Evolutionary conservation across 441 rosid genomes (phyloP).

Genomic region (Capsella rubella): DNA sequence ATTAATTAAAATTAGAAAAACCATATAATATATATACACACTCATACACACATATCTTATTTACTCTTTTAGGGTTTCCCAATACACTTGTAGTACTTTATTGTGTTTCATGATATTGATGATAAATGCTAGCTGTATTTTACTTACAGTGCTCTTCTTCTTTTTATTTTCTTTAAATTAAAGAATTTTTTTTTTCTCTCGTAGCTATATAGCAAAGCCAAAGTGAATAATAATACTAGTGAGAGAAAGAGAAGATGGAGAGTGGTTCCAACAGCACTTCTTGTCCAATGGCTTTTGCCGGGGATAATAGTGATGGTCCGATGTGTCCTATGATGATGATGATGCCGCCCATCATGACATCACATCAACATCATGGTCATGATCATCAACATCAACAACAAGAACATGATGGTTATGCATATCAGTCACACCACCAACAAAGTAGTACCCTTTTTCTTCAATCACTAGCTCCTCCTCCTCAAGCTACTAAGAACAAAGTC

Average conservation of each 20-base stretch:
- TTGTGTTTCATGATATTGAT: slow-evolving; percentile 45
- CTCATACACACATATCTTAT: slow-evolving; percentile 4
- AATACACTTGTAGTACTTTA: slow-evolving; percentile 47
- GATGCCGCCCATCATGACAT: slow-evolving; percentile 66
- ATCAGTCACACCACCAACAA: slow-evolving; percentile 54
- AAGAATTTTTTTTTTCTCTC: slow-evolving; percentile 6
- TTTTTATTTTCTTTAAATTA: neutral
- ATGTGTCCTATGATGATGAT: slow-evolving; percentile 61
- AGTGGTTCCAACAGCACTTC: slow-evolving; percentile 58
- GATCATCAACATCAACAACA: slow-evolving; percentile 47
- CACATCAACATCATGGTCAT: slow-evolving; percentile 48
- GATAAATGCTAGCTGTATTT: slow-evolving; percentile 47
- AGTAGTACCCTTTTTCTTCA: slow-evolving; percentile 59
- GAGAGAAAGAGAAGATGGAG: slow-evolving; percentile 55
- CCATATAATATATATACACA: slow-evolving; percentile 3
- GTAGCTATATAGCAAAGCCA: slow-evolving; percentile 47
- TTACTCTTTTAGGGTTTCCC: slow-evolving; percentile 50
- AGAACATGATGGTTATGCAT: slow-evolving; percentile 48
- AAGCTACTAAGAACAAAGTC: slow-evolving; percentile 52
- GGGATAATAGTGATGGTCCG: slow-evolving; percentile 62
- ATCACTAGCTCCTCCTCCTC: slow-evolving; percentile 41
- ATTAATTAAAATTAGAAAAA: slow-evolving; percentile 11
- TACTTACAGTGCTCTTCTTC: slow-evolving; percentile 20
- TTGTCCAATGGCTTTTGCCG: slow-evolving; percentile 62
- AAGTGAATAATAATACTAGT: slow-evolving; percentile 49